Evolutionary conservation across 768 basidiomycete genomes (phyloP), one percentile per base, ranked within the genome.

Genomic region (Agaricus blazei): DNA sequence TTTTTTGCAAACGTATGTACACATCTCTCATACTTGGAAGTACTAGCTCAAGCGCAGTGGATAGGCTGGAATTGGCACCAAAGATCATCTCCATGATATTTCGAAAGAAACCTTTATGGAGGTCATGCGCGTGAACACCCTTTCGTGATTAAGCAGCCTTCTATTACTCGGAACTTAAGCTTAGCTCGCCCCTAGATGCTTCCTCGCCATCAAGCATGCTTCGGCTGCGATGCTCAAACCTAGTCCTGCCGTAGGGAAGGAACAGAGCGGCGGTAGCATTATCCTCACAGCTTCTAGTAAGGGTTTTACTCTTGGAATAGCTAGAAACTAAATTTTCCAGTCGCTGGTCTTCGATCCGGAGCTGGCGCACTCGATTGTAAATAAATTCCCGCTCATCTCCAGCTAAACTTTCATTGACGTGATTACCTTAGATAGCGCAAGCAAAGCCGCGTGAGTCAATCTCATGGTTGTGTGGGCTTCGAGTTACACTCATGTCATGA

Each of bases 1-100:
- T 97, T 97, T 77, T 98, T 94, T 66, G 95, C 95, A 34, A 97
- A 98, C 67, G 94, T 92, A 64, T 51, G 83, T 63, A 6, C 19
- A n/a, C 2, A 24, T 48, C 41, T 41, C 23, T 37, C 40, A 19
- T 45, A n/a, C 15, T 14, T 27, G 37, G 2, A 29, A 15, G 28
- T 14, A 12, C 9, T 26, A 24, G 54, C 56, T 58, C 55, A 58
- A 51, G 23, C 15, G 19, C 19, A 47, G 4, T 31, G 8, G 56
- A 31, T 58, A 93, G 90, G 91, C 90, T 54, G 91, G 90, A 9
- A 68, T 88, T 48, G 79, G 76, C 2, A 75, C 76, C 1, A 63
- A 37, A 19, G 59, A 72, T 40, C 63, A 65, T 7, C 63, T 94
- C 14, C 70, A 72, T 9, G 74, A 85, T 36, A 84, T 80, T 3